Conservation (phyloP, 345 rosid species). For the Geranium rotundifolium region DNA sequence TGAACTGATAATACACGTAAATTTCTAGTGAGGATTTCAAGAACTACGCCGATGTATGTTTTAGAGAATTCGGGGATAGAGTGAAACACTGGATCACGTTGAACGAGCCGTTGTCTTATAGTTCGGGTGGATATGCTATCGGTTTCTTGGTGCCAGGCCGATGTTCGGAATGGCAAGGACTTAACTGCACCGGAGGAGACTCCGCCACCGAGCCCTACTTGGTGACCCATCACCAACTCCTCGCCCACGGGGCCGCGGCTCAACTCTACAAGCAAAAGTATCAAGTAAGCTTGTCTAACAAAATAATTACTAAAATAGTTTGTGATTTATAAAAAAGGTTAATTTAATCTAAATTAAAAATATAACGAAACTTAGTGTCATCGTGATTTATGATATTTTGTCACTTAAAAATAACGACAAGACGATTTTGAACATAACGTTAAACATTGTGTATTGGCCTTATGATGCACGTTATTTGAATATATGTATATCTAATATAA, state of each 20-base stretch:
- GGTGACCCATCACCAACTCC: slow-evolving; percentile 16
- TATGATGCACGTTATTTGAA: no score
- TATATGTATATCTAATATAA: neutral
- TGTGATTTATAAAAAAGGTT: no score
- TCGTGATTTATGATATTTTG: no score
- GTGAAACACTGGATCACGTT: slow-evolving; percentile 54
- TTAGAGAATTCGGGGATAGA: slow-evolving; percentile 36
- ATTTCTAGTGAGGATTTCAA: slow-evolving; percentile 28
- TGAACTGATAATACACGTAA: no score
- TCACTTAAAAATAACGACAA: no score
- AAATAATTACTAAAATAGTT: no score
- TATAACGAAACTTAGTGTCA: no score
- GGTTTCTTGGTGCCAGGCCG: slow-evolving; percentile 30
- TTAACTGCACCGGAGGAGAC: slow-evolving; percentile 32
- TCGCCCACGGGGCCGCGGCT: no score
- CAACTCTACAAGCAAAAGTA: slow-evolving; percentile 2
- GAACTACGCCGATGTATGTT: slow-evolving; percentile 31
- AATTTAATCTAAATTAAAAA: no score
- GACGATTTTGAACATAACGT: no score
- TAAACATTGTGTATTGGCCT: no score
- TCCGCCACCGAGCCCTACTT: slow-evolving; percentile 40
- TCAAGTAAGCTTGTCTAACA: slow-evolving; percentile 12
- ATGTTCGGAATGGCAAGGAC: slow-evolving; percentile 26
- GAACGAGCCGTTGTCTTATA: slow-evolving; percentile 33
- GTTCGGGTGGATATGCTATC: slow-evolving; percentile 15